Evolutionary conservation across 371 early-diverging fungal species (phyloP), one percentile per base, ranked within the genome.

Genomic region (Mortierella sp.): DNA sequence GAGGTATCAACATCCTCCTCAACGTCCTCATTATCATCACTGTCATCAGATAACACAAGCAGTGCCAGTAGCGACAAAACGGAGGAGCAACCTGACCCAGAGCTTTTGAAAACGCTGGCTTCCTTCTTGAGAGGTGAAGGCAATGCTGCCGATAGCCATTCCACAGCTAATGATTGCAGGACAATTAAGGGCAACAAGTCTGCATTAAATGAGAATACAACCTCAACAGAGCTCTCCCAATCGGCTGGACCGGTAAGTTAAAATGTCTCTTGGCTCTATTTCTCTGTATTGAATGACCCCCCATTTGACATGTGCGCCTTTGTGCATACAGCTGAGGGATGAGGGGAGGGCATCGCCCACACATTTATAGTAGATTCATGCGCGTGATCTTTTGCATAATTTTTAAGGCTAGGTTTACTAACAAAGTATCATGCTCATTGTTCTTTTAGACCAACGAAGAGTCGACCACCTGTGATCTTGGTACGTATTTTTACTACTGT

Each of bases 231-330:
- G 49, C 65, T 54, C 57, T 65, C 30, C n/a, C 59, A 39, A n/a
- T 70, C 78, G 77, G 77, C 77, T 77, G 77, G 69, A n/a, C 68
- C 69, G 70, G 78, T 78, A 78, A 57, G 78, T 30, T 10, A 57
- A 6, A 40, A 47, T 24, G 30, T 30, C 30, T 18, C 47, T 11
- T 6, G 54, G 20, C 18, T 65, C 26, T 30, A 39, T 51, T 16
- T 43, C 40, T 60, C 30, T 22, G 14, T 18, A 24, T 35, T 20
- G 1, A 52, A 35, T 22, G 40, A 22, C n/a, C 39, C 37, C 37
- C 40, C 16, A 24, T 16, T 45, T 45, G 22, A 45, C 43, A 45
- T 43, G 43, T 5, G 45, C 60, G 1, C 9, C 32, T 12, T 30
- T 35, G 30, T 6, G 16, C 30, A 57, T 57, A 16, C 18, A 26